Base-by-base conservation (phyloP, 352 stramenopile species). In the Phytophthora pseudosyringae region DNA sequence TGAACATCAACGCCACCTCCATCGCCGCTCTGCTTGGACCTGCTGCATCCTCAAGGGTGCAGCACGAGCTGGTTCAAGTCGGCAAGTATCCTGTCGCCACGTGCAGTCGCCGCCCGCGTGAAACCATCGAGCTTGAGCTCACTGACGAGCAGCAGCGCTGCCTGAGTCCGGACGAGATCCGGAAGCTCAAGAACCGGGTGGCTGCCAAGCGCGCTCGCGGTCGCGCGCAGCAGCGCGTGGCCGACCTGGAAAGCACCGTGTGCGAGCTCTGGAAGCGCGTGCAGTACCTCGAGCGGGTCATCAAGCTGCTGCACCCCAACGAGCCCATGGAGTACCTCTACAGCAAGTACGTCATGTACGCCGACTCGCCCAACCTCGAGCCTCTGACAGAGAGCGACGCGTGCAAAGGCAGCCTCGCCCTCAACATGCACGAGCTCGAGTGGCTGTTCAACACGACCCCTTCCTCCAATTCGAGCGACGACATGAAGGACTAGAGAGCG, bases 161-260 rank as follows among this genome's bases (percentile, higher is more conserved):
- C 6, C 56, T 91, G 31, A 75, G 75, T 69, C 72, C 73, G 28
- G 68, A 75, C 28, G 80, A 91, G 55, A 68, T 91, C 31, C 76
- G 81, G 60, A 84, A 84, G 50, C 75, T 86, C 48, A 91, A 91
- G 63, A 91, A 91, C 66, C 82, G 82, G 6, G 80, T 91, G 53
- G 80, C 82, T 0, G 82, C 82, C 6, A 80, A 81, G 18, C 76
- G 82, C 1, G 81, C 82, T 29, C 78, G 82, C 2, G 70, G 73
- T 39, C 80, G 82, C 10, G 76, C 82, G 5, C 76, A 88, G 51
- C 79, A 85, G 21, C 78, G 81, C 28, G 68, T 80, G 9, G 53
- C 59, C 6, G 76, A 87, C 28, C 63, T 91, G 6, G 76, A 91
- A 40, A 74, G 71, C 25, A 79, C 73, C 12, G 71, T 89, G 11